Evolutionary conservation across 2,329 filamentous ascomycete species (phyloP).

Genomic region (Raffaelea ambrosiae): DNA sequence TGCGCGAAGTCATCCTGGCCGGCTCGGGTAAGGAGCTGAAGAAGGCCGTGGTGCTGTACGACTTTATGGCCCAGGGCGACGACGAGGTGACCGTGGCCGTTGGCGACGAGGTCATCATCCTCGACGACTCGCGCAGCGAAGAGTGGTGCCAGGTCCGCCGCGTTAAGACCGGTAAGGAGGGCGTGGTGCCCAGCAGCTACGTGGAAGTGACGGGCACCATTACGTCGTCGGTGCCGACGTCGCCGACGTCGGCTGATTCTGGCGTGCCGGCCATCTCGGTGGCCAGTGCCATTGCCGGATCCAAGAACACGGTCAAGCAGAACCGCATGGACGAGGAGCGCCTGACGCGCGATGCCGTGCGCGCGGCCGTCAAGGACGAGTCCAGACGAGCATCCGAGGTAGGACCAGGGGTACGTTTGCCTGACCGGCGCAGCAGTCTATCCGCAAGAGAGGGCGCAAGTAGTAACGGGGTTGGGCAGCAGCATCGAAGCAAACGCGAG

Average conservation of each 20-base stretch:
- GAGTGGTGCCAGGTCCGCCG: constrained; percentile 98
- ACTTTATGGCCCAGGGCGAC: constrained; percentile 93
- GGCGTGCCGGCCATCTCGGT: constrained; percentile 35
- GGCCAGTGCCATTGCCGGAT: constrained; percentile 40
- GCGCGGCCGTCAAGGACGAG: constrained; percentile 48
- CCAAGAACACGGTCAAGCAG: constrained; percentile 65
- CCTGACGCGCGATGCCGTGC: constrained; percentile 70
- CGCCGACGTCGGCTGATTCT: constrained; percentile 26
- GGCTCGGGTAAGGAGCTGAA: constrained; percentile 62
- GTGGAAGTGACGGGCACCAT: constrained; percentile 74
- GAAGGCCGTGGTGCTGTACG: constrained; percentile 81
- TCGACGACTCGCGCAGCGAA: constrained; percentile 87
- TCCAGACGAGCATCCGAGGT: constrained; percentile 59
- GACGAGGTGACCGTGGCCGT: constrained; percentile 90
- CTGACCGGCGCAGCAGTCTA: constrained; percentile 72
- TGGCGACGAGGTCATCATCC: constrained; percentile 81
- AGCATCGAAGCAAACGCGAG: constrained; percentile 52
- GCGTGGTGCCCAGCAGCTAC: constrained; percentile 94
- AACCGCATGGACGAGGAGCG: constrained; percentile 73
- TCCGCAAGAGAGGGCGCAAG: constrained; percentile 45
- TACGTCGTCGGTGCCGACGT: constrained; percentile 13
- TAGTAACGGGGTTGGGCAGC: constrained; percentile 54
- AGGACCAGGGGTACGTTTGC: constrained; percentile 68
- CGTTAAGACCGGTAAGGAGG: constrained; percentile 85
- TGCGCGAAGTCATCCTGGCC: constrained; percentile 80